Conservation (phyloP, 2,329 filamentous ascomycete genomes). For the Colletotrichum sp. region DNA sequence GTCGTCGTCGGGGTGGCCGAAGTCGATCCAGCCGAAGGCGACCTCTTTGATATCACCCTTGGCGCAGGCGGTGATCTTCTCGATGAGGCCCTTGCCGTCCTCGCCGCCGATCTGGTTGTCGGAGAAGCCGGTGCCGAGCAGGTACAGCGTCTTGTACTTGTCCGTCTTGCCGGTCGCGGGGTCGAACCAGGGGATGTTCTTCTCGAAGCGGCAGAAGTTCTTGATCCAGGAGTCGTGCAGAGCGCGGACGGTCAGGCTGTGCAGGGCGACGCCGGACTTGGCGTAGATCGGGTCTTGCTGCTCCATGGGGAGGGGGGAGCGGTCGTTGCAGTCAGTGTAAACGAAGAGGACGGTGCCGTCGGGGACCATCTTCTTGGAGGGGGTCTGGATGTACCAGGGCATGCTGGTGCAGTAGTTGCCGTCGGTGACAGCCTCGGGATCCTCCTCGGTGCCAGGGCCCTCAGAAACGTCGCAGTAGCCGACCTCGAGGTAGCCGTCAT, state of each 20-base stretch:
- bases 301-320: slow-evolving; percentile 16
- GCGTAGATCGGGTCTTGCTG: slow-evolving; percentile 21
- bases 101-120: background rate
- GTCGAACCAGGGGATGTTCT: background rate
- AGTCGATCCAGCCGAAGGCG: background rate
- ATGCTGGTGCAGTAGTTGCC: background rate
- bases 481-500: background rate
- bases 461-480: background rate
- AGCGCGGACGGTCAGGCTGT: background rate
- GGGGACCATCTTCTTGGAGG: background rate
- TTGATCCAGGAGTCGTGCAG: slow-evolving; percentile 20
- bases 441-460: background rate
- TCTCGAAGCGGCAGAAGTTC: slow-evolving; percentile 8
- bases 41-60: background rate
- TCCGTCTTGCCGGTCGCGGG: background rate
- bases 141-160: background rate
- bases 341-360: slow-evolving; percentile 23
- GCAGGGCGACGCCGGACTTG: slow-evolving; percentile 17
- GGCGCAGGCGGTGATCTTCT: background rate
- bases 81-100: background rate
- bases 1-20: background rate
- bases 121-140: background rate
- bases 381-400: background rate
- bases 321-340: slow-evolving; percentile 23
- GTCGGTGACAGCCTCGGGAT: background rate